phyloP scores from a whole-genome alignment of 1,284 basidiomycete genomes.

The Acaromyces ingoldii region DNA sequence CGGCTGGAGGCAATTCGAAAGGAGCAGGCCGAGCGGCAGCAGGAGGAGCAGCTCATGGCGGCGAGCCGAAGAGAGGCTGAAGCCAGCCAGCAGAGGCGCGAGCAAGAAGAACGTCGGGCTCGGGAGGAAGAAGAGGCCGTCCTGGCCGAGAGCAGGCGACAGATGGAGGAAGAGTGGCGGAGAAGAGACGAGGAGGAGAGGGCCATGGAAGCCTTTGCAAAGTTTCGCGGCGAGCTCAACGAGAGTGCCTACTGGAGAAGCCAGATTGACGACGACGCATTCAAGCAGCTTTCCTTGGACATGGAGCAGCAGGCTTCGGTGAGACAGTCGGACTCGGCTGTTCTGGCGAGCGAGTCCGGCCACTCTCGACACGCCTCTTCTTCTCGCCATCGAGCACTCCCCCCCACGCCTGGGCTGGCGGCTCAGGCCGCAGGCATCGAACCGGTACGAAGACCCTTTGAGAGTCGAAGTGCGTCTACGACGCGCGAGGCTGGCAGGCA shows the following conservation, averaged over 20 bases:
- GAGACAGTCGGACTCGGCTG: background rate
- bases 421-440: slow-evolving; percentile 1
- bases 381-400: background rate
- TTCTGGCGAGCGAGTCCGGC: background rate
- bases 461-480: background rate
- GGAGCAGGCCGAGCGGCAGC: background rate
- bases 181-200: slow-evolving; percentile 11
- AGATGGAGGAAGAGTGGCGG: slow-evolving; percentile 6
- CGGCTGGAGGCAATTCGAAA: background rate
- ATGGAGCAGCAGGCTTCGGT: background rate
- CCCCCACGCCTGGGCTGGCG: slow-evolving; percentile 6
- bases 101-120: background rate
- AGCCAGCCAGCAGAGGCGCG: background rate
- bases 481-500: too few species aligned
- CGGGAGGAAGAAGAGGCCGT: background rate
- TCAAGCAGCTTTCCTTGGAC: background rate
- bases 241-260: background rate
- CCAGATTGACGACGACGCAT: background rate
- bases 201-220: background rate
- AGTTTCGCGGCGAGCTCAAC: background rate
- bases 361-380: too few species aligned
- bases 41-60: background rate
- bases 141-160: slow-evolving; percentile 7
- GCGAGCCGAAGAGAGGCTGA: slow-evolving; percentile 5
- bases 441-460: background rate